Evolutionary conservation across 192 early-diverging fungal species (phyloP), one percentile per base, ranked within the genome.

Genomic region (Obelidium mucronatum): DNA sequence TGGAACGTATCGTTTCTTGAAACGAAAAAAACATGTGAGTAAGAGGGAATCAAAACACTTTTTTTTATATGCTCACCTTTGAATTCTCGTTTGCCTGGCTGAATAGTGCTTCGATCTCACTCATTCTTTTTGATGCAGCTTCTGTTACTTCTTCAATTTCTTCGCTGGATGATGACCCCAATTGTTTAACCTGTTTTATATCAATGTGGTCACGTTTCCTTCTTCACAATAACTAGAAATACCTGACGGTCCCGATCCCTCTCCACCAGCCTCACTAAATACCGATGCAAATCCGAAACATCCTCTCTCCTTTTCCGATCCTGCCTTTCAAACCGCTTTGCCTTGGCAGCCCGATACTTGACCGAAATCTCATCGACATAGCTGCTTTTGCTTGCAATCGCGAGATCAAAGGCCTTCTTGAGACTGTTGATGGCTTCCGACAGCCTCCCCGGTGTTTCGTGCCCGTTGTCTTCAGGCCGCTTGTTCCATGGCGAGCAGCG

Each of bases 321-420:
- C 26, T 82, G 77, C 35, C 86, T 67, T 52, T 94, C 90, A 91
- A 93, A 95, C 58, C 85, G 89, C 70, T 83, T 83, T 51, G 91
- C 91, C 67, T 90, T 86, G 17, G 92, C 94, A 59, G 81, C 79
- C 24, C 88, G 69, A 48, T 91, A 77, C 54, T 88, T 85, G 55
- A 81, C 71, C 1, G 88, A 74, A 55, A 93, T 94, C 34, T 93
- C 91, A 61, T 89, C 87, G 13, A 79, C 77, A 60, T 85, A 93
- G n/a, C 74, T 62, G 3, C 88, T 86, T n/a, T 82, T 77, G 55
- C 89, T 84, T 28, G 84, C 76, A n/a, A 91, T 77, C 30, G 89
- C 79, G 17, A 91, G 67, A n/a, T 83, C 79, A 62, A 93, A 91
- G 4, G 91, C 92, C 36, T 65, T 60, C 28, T 71, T 66, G 28